These are phyloP conservation scores for Spizellomyces punctatus DNA, from an alignment of 192 early-diverging fungal species.

Conservation along the genomic window DNA sequence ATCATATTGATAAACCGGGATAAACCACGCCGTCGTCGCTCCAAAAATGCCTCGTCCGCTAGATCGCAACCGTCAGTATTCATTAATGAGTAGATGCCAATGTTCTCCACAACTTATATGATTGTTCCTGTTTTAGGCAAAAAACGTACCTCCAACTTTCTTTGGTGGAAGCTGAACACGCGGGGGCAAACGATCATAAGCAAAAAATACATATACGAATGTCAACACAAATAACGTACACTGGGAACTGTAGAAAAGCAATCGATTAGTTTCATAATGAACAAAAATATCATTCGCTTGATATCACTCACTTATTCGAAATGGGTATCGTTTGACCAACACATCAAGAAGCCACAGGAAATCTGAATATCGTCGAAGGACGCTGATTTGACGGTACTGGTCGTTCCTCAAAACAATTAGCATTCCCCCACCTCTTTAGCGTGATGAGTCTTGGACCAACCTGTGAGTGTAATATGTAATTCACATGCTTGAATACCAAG, in stretches of 20 bases:
- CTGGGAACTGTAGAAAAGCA: conserved; percentile 33
- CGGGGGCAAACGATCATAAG: background rate
- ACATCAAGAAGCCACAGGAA: conserved; percentile 87
- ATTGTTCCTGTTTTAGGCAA: background rate
- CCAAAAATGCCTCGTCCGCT: conserved; percentile 72
- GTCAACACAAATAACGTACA: conserved; percentile 24
- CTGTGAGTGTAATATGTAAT: conserved; percentile 79
- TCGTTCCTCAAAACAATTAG: too few species aligned
- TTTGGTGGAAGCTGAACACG: conserved; percentile 81
- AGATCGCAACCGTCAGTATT: background rate
- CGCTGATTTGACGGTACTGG: conserved; percentile 51
- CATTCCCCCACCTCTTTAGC: too few species aligned
- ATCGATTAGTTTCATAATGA: conserved; percentile 1
- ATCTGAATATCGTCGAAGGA: conserved; percentile 86
- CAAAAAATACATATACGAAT: background rate
- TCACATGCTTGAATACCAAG: conserved; percentile 80
- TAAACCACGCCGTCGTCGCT: conserved; percentile 68
- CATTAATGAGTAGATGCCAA: conserved; percentile 5
- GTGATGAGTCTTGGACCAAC: conserved; percentile 33
- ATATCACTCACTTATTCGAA: conserved; percentile 55
- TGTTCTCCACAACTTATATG: background rate
- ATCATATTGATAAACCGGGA: conserved; percentile 75
- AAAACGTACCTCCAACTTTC: conserved; percentile 72
- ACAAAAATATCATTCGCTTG: background rate
- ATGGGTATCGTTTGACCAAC: conserved; percentile 78